These are phyloP conservation scores for Dendrothele bispora DNA, from an alignment of 768 basidiomycete species.

Conservation along the genomic window DNA sequence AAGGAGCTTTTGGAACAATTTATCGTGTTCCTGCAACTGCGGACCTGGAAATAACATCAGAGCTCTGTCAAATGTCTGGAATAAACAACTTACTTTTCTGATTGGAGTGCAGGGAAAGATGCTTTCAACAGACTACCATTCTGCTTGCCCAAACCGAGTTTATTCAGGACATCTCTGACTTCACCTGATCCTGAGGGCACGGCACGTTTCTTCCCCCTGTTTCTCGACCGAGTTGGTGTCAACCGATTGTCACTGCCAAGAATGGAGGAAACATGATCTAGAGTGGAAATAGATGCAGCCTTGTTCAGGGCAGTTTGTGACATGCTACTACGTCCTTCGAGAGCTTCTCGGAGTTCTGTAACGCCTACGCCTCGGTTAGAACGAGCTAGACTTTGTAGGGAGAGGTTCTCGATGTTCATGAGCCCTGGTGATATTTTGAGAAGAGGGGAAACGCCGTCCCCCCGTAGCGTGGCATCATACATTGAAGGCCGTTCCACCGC, in stretches of 20 bases:
- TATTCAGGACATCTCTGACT: conserved; percentile 79
- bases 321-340: conserved; percentile 83
- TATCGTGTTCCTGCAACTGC: too few relatives aligned
- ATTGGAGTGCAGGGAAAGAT: conserved; percentile 61
- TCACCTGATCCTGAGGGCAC: conserved; percentile 58
- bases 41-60: too few relatives aligned
- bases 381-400: conserved; percentile 79
- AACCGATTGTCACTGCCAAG: conserved; percentile 41
- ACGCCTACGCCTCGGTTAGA: conserved; percentile 84
- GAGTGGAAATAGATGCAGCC: conserved; percentile 76
- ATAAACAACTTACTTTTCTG: too few relatives aligned
- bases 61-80: too few relatives aligned
- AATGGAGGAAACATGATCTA: conserved; percentile 64
- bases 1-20: too few relatives aligned
- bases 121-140: conserved; percentile 64
- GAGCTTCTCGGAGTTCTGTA: conserved; percentile 82
- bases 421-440: conserved; percentile 81
- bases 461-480: conserved; percentile 56
- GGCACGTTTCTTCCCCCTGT: conserved; percentile 49
- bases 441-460: conserved; percentile 71
- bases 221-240: conserved; percentile 53
- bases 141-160: conserved; percentile 80
- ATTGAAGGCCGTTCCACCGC: conserved; percentile 55
- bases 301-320: conserved; percentile 71
- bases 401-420: conserved; percentile 91